phyloP scores from a whole-genome alignment of 495 filamentous ascomycete genomes.

The Xylona heveae region DNA sequence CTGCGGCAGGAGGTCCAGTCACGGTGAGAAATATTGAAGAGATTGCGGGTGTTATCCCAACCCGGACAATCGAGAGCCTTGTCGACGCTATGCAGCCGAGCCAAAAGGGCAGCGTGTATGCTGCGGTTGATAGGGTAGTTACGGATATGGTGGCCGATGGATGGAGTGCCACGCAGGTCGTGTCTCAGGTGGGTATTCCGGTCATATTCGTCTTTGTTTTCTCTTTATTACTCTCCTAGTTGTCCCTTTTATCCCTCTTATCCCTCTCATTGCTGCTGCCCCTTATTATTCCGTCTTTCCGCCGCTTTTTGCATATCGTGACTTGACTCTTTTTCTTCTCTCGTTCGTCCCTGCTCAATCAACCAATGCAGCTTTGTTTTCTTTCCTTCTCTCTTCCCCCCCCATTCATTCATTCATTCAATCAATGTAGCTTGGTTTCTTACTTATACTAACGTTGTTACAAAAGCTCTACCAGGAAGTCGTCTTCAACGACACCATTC shows the following conservation, averaged over 20 bases:
- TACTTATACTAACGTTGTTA: background rate
- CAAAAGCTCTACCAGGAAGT: slow-evolving; percentile 61
- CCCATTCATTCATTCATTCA: too few species aligned
- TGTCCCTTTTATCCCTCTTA: background rate
- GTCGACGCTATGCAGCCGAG: slow-evolving; percentile 59
- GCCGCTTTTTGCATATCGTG: too few species aligned
- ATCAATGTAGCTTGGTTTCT: too few species aligned
- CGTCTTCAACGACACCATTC: slow-evolving; percentile 63
- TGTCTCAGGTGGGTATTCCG: slow-evolving; percentile 39
- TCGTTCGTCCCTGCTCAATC: too few species aligned
- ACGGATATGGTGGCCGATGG: slow-evolving; percentile 89
- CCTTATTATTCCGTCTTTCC: too few species aligned
- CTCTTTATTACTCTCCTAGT: background rate
- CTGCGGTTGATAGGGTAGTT: slow-evolving; percentile 51
- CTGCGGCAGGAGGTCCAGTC: slow-evolving; percentile 24
- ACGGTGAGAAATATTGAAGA: slow-evolving; percentile 71
- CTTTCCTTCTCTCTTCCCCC: too few species aligned
- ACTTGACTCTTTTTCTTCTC: too few species aligned
- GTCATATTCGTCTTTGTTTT: slow-evolving; percentile 4
- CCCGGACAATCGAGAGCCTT: slow-evolving; percentile 43
- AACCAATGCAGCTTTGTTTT: too few species aligned
- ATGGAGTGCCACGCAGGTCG: slow-evolving; percentile 87
- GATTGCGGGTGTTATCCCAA: slow-evolving; percentile 87
- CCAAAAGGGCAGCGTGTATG: slow-evolving; percentile 40
- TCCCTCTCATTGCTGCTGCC: too few species aligned